Evolutionary conservation across 1,139 yeast genomes (phyloP).

Genomic region (Meyerozyma smithsonii): DNA sequence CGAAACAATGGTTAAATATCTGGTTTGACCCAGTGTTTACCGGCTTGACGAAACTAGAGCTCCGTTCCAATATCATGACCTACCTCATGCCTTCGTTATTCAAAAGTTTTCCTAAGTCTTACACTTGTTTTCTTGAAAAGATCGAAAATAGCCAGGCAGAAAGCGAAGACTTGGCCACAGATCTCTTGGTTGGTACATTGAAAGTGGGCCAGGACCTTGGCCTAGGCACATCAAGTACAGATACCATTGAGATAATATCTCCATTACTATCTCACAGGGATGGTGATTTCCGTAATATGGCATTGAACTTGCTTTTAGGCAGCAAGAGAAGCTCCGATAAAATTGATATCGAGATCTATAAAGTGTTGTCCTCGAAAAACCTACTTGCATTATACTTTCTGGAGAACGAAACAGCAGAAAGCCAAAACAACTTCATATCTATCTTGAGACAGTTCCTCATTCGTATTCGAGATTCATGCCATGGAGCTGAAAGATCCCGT

Average conservation of each 20-base stretch:
- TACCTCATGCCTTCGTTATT: conserved; percentile 64
- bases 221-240: conserved; percentile 46
- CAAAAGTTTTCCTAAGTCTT: conserved; percentile 36
- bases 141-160: conserved; percentile 27
- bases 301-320: conserved; percentile 56
- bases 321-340: conserved; percentile 60
- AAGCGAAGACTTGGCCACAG: conserved; percentile 13
- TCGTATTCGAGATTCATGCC: conserved; percentile 3
- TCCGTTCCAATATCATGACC: conserved; percentile 47
- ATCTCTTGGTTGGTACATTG: conserved; percentile 49
- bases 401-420: neutral
- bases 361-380: conserved; percentile 28
- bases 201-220: conserved; percentile 62
- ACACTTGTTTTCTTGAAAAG: conserved; percentile 25
- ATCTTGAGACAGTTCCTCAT: conserved; percentile 1
- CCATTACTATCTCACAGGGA: conserved; percentile 39
- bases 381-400: neutral
- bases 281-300: conserved; percentile 48
- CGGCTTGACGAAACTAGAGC: conserved; percentile 24
- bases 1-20: conserved; percentile 41
- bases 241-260: conserved; percentile 20
- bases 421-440: conserved; percentile 2
- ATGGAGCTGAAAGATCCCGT: neutral
- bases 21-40: conserved; percentile 46
- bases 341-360: conserved; percentile 41